These are phyloP conservation scores for Spergularia marina DNA, from an alignment of 148 eudicot genomes.

Conservation along the genomic window DNA sequence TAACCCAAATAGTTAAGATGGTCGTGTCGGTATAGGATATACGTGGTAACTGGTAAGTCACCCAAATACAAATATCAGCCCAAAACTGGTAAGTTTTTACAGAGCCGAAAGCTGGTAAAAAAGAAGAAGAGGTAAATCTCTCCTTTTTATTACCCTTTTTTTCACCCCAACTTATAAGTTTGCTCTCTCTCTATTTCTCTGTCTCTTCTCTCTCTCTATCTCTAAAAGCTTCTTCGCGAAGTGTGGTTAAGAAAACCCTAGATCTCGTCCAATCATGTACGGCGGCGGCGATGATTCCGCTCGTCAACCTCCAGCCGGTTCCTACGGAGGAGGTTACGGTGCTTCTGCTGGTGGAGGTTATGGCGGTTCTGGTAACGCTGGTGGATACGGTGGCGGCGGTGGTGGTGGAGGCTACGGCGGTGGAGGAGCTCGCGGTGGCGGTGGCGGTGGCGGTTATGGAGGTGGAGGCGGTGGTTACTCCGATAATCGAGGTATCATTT, in stretches of 20 bases:
- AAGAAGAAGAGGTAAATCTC: not conserved
- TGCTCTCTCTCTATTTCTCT: no score
- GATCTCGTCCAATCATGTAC: constrained; percentile 51
- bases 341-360: constrained; percentile 13
- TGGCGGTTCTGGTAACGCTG: constrained; percentile 24
- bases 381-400: constrained; percentile 23
- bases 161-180: not conserved
- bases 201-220: not conserved
- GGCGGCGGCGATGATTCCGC: constrained; percentile 67
- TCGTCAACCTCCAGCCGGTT: constrained; percentile 43
- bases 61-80: no score
- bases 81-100: not conserved
- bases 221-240: not conserved
- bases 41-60: no score
- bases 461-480: constrained; percentile 50
- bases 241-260: constrained; percentile 30
- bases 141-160: not conserved
- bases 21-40: no score
- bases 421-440: constrained; percentile 25
- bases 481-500: constrained; percentile 36
- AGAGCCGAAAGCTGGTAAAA: not conserved
- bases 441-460: constrained; percentile 30
- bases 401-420: constrained; percentile 33
- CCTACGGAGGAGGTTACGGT: constrained; percentile 32
- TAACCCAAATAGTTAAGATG: no score